Evolutionary conservation across 2,329 filamentous ascomycete genomes (phyloP).

Genomic region (Zelopaecilomyces penicillatus): DNA sequence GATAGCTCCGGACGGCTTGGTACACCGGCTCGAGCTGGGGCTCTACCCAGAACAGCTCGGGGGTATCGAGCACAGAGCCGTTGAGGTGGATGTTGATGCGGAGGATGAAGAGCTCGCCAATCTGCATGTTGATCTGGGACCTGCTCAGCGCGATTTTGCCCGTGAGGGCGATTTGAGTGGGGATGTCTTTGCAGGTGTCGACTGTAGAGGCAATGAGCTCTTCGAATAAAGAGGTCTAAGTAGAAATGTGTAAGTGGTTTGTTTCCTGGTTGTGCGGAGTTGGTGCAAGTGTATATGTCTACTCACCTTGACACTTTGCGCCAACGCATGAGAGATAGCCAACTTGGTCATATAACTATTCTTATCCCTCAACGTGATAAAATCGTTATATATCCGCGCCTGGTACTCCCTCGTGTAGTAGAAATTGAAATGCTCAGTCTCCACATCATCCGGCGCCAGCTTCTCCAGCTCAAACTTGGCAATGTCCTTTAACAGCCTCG

Average conservation of each 20-base stretch:
- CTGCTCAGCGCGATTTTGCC: slow-evolving; percentile 85
- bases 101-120: slow-evolving; percentile 94
- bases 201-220: slow-evolving; percentile 92
- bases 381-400: slow-evolving; percentile 98
- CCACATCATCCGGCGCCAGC: slow-evolving; percentile 76
- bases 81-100: slow-evolving; percentile 98
- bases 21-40: slow-evolving; percentile 95
- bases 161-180: slow-evolving; percentile 83
- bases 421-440: slow-evolving; percentile 98
- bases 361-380: slow-evolving; percentile 90
- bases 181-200: slow-evolving; percentile 85
- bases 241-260: not conserved
- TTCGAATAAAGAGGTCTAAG: slow-evolving; percentile 84
- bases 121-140: slow-evolving; percentile 97
- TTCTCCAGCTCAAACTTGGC: slow-evolving; percentile 92
- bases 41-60: slow-evolving; percentile 97
- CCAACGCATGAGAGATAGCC: slow-evolving; percentile 88
- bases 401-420: slow-evolving; percentile 99
- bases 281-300: not conserved
- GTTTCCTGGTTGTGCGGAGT: not conserved
- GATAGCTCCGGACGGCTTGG: slow-evolving; percentile 85
- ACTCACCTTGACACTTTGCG: slow-evolving; percentile 82
- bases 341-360: slow-evolving; percentile 97
- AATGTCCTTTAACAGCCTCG: slow-evolving; percentile 85
- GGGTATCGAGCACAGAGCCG: slow-evolving; percentile 90